These are phyloP conservation scores for Malus sylvestris DNA, from an alignment of 306 rosid species.

Conservation along the genomic window DNA sequence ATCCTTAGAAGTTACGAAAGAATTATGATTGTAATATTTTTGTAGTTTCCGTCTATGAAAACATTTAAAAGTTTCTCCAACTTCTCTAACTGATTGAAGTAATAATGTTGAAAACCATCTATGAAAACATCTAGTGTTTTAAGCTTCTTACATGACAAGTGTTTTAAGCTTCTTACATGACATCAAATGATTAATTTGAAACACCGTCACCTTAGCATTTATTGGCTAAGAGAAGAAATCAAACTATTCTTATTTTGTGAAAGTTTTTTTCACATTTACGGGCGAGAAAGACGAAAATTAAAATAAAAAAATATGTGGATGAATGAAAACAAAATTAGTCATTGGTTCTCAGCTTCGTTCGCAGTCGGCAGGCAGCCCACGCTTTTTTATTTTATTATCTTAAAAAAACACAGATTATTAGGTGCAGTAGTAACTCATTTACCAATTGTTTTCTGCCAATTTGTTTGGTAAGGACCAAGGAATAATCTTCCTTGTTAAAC, in stretches of 20 bases:
- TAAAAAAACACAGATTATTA: neutral
- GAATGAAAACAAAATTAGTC: neutral
- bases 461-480: neutral
- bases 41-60: neutral
- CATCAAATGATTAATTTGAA: fast-evolving
- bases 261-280: neutral
- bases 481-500: neutral
- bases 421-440: neutral
- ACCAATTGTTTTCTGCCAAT: neutral
- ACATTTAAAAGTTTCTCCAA: neutral
- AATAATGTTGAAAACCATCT: neutral
- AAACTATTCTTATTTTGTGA: too few species aligned
- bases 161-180: too few species aligned
- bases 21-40: neutral
- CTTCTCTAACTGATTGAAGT: neutral
- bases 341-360: neutral
- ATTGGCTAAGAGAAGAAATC: too few species aligned
- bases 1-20: neutral
- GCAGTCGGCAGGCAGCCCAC: neutral
- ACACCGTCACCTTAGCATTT: too few species aligned
- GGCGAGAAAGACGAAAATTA: neutral
- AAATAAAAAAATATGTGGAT: neutral
- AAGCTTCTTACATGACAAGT: fast-evolving
- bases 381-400: too few species aligned
- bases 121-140: too few species aligned